Evolutionary conservation across 108 stramenopile species (phyloP).

Genomic region (Parietichytrium sp.): DNA sequence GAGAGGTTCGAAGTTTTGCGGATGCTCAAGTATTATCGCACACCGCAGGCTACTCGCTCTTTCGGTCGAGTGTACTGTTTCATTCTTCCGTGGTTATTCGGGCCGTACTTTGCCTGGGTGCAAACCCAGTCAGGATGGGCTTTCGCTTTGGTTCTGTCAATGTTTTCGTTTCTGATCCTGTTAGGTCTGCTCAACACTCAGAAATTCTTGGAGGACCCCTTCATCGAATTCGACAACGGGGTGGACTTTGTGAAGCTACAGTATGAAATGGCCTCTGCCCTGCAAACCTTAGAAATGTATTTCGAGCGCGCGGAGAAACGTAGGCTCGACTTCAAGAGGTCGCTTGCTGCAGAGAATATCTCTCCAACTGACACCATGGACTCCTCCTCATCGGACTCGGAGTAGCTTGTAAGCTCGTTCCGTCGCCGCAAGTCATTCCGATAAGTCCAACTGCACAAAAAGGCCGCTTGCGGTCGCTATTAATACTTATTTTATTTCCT

Average conservation of each 20-base stretch:
- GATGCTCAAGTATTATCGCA: slow-evolving; percentile 43
- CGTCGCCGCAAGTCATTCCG: no score
- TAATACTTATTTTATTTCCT: no score
- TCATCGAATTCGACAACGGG: slow-evolving; percentile 11
- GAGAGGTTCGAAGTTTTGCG: slow-evolving; percentile 44
- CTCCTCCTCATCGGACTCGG: no score
- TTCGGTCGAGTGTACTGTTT: slow-evolving; percentile 41
- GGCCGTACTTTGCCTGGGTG: slow-evolving; percentile 43
- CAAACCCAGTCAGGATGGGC: not conserved
- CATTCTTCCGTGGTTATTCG: slow-evolving; percentile 16
- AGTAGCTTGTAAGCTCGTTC: no score
- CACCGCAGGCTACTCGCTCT: slow-evolving; percentile 37
- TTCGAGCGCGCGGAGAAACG: slow-evolving; percentile 29
- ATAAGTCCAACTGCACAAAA: no score
- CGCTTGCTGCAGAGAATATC: no score
- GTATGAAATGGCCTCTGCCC: not conserved
- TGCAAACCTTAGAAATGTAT: not conserved
- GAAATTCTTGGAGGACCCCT: slow-evolving; percentile 15
- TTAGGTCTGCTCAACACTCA: slow-evolving; percentile 38
- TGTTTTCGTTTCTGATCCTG: slow-evolving; percentile 9
- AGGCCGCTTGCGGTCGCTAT: no score
- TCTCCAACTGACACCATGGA: no score
- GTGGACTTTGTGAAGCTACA: slow-evolving; percentile 33
- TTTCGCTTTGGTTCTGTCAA: not conserved
- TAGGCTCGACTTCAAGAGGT: no score